Evolutionary conservation across 129 eudicot genomes (phyloP).

Genomic region (Flaveria linearis): DNA sequence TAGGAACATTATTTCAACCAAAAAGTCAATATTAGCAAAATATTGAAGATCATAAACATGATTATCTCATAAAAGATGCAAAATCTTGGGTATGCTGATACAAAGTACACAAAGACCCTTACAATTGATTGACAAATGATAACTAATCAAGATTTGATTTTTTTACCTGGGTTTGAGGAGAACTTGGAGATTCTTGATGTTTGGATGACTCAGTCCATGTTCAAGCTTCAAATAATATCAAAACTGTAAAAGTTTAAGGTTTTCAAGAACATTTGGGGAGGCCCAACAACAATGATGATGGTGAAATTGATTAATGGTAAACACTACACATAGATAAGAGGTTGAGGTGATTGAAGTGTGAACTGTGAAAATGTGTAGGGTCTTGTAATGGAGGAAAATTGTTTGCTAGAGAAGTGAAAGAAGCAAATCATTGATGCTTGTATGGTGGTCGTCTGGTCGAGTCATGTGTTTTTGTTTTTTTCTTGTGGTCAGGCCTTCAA

Average conservation of each 20-base stretch:
- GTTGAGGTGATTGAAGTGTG: conserved; percentile 16
- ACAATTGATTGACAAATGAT: conserved; percentile 4
- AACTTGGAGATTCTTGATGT: conserved; percentile 26
- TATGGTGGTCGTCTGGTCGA: conserved; percentile 33
- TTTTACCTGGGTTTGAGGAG: conserved; percentile 43
- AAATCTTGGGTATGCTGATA: conserved; percentile 9
- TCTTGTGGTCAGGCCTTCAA: conserved; percentile 19
- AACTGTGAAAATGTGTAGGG: conserved; percentile 24
- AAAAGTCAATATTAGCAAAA: conserved; percentile 6
- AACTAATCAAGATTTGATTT: conserved; percentile 10
- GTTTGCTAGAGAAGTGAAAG: conserved; percentile 19
- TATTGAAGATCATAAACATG: conserved; percentile 19
- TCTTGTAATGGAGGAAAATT: conserved; percentile 25
- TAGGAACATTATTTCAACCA: conserved; percentile 5
- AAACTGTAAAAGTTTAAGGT: neutral
- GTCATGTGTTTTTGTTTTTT: conserved; percentile 25
- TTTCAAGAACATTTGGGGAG: conserved; percentile 24
- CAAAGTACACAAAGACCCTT: conserved; percentile 20
- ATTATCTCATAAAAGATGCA: conserved; percentile 27
- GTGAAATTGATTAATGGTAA: conserved; percentile 25
- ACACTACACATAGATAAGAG: conserved; percentile 13
- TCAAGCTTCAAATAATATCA: neutral
- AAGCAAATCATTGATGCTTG: conserved; percentile 33
- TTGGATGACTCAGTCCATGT: conserved; percentile 23
- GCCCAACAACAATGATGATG: conserved; percentile 18